These are phyloP conservation scores for Scopulariopsis brevicaulis DNA, from an alignment of 2,329 filamentous ascomycete genomes.

Conservation along the genomic window DNA sequence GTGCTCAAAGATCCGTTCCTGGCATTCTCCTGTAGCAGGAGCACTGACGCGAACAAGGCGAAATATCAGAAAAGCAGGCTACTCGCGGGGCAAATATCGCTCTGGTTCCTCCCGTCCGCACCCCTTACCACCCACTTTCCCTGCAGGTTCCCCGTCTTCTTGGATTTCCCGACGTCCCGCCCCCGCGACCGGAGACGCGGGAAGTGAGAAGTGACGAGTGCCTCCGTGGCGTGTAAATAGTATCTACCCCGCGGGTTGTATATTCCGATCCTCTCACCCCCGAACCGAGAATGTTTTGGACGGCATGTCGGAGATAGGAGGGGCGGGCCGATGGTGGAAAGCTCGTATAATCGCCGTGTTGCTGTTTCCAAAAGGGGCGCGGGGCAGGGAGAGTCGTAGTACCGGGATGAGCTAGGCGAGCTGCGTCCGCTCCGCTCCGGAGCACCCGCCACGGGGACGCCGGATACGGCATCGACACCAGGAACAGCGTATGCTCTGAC, in stretches of 20 bases:
- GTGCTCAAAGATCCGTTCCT: background rate
- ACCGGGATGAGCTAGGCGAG: too few relatives aligned
- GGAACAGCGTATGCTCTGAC: too few relatives aligned
- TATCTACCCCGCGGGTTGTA: background rate
- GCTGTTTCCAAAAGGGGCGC: too few relatives aligned
- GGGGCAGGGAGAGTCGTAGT: too few relatives aligned
- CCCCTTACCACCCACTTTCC: background rate
- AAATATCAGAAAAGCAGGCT: background rate
- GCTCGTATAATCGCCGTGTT: too few relatives aligned
- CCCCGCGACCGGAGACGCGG: background rate
- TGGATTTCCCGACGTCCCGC: background rate
- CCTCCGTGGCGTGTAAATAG: background rate
- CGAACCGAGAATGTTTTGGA: too few relatives aligned
- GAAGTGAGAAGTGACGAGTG: background rate
- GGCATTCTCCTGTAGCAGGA: background rate
- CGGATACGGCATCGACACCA: too few relatives aligned
- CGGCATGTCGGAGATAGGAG: too few relatives aligned
- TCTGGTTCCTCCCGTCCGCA: background rate
- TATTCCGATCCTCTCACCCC: background rate
- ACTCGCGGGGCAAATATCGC: background rate
- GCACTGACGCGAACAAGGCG: background rate
- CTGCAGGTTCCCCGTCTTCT: background rate
- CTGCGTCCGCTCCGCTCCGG: too few relatives aligned
- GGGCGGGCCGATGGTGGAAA: too few relatives aligned
- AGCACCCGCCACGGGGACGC: too few relatives aligned